phyloP scores from a whole-genome alignment of 768 basidiomycete genomes.

The Russula earlei region DNA sequence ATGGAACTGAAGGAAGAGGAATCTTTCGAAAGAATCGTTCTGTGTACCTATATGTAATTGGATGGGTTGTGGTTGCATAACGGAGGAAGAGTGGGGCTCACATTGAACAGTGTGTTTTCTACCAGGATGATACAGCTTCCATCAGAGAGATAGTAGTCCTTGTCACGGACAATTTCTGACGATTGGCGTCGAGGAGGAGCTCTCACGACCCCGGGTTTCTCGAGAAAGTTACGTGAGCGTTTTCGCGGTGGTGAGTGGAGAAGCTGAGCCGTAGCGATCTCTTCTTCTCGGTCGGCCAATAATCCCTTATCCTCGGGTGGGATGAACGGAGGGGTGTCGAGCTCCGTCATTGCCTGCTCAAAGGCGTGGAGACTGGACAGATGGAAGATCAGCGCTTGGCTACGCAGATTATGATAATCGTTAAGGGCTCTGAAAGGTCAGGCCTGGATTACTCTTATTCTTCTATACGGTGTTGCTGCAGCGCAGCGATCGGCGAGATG shows the following conservation, averaged over 20 bases:
- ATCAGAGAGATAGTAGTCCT: slow-evolving; percentile 18
- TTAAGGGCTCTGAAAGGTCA: background rate
- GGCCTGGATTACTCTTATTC: too few species aligned
- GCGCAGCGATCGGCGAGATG: background rate
- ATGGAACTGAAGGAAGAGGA: slow-evolving; percentile 54
- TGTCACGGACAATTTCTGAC: slow-evolving; percentile 11
- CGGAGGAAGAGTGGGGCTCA: background rate
- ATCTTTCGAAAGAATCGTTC: slow-evolving; percentile 41
- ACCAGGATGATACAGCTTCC: slow-evolving; percentile 20
- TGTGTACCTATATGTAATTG: slow-evolving; percentile 13
- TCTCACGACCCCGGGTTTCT: slow-evolving; percentile 5
- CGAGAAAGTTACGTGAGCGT: slow-evolving; percentile 8
- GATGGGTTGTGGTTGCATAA: background rate
- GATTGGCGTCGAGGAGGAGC: background rate
- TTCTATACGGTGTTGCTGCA: too few species aligned
- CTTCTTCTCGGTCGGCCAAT: slow-evolving; percentile 3
- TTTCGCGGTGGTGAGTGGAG: slow-evolving; percentile 19
- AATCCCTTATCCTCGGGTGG: slow-evolving; percentile 15
- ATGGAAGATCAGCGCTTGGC: background rate
- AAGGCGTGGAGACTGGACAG: background rate
- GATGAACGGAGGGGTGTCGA: slow-evolving; percentile 18
- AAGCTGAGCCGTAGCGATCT: slow-evolving; percentile 8
- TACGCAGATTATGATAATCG: background rate
- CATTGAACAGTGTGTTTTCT: slow-evolving; percentile 18
- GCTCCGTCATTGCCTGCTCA: slow-evolving; percentile 12